Conservation (phyloP, 139 green algal species). For the Helicosporidium sp. region DNA sequence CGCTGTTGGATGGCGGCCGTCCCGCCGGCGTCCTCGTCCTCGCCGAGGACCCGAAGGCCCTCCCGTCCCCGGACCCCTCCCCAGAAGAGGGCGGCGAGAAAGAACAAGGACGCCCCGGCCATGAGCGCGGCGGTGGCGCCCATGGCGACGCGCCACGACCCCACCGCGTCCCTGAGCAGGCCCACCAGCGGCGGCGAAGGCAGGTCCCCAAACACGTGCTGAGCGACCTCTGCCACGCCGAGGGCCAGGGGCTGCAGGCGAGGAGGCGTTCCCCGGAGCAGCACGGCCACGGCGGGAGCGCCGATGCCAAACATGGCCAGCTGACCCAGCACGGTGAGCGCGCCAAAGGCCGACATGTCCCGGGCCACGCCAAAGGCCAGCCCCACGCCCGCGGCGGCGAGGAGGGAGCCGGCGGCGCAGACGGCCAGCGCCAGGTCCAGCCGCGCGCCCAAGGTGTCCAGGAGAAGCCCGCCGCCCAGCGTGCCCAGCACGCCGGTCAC, state of each 20-base stretch:
- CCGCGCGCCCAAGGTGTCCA: constrained; percentile 48
- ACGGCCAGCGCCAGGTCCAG: constrained; percentile 36
- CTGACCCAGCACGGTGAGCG: background rate
- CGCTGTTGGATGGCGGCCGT: too few relatives aligned
- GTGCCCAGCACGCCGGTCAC: background rate
- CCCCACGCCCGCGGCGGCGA: constrained; percentile 29
- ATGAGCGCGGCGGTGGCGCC: constrained; percentile 1
- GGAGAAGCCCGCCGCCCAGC: constrained; percentile 35
- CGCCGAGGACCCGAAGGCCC: background rate
- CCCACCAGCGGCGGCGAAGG: constrained; percentile 67
- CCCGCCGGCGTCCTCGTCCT: background rate
- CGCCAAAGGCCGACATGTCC: background rate
- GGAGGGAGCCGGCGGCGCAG: constrained; percentile 19
- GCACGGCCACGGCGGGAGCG: constrained; percentile 45
- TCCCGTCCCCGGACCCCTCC: background rate
- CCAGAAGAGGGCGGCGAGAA: background rate
- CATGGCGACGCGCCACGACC: constrained; percentile 6
- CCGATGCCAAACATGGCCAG: constrained; percentile 10
- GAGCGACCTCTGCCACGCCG: constrained; percentile 42
- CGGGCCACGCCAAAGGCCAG: constrained; percentile 20
- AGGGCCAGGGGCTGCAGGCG: constrained; percentile 51
- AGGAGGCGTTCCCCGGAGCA: constrained; percentile 56
- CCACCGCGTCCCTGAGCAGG: constrained; percentile 25
- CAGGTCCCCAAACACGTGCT: constrained; percentile 80
- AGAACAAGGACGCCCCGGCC: background rate